Conservation (phyloP, 768 basidiomycete genomes). For the Asterophora lycoperdoides region DNA sequence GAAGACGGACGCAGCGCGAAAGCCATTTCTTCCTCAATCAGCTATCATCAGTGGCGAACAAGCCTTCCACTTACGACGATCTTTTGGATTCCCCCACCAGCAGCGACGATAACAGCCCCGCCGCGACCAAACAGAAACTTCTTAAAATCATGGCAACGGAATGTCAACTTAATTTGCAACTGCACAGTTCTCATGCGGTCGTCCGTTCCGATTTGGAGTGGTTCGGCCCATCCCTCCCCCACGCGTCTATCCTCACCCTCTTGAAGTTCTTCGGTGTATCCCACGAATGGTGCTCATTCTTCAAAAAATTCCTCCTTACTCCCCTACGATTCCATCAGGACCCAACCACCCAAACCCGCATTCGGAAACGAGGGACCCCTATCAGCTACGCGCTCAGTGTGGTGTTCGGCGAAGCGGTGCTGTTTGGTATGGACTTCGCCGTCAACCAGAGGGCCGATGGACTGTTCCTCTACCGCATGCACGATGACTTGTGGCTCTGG, state of each 20-base stretch:
- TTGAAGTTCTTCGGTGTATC: constrained; percentile 37
- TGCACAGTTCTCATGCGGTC: constrained; percentile 31
- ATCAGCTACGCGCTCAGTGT: constrained; percentile 38
- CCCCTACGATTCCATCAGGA: constrained; percentile 14
- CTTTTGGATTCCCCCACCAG: constrained; percentile 29
- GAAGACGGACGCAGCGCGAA: constrained; percentile 22
- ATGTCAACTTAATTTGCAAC: constrained; percentile 32
- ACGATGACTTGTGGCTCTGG: constrained; percentile 46
- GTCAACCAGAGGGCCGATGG: constrained; percentile 40
- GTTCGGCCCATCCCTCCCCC: constrained; percentile 40
- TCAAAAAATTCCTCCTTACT: constrained; percentile 14
- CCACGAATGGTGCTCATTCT: constrained; percentile 31
- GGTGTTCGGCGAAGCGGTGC: constrained; percentile 36
- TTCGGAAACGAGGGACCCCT: constrained; percentile 39
- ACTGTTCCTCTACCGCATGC: constrained; percentile 40
- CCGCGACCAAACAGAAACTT: constrained; percentile 33
- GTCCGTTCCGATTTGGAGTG: constrained; percentile 41
- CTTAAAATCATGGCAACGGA: constrained; percentile 39
- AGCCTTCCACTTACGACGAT: constrained; percentile 17
- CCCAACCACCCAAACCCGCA: constrained; percentile 20
- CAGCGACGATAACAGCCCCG: constrained; percentile 2
- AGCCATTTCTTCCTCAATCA: constrained; percentile 34
- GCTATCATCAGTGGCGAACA: constrained; percentile 19
- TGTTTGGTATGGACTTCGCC: constrained; percentile 46
- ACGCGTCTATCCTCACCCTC: constrained; percentile 35